These are phyloP conservation scores for Pseudogymnoascus destructans DNA, from an alignment of 2,329 filamentous ascomycete genomes.

Conservation along the genomic window DNA sequence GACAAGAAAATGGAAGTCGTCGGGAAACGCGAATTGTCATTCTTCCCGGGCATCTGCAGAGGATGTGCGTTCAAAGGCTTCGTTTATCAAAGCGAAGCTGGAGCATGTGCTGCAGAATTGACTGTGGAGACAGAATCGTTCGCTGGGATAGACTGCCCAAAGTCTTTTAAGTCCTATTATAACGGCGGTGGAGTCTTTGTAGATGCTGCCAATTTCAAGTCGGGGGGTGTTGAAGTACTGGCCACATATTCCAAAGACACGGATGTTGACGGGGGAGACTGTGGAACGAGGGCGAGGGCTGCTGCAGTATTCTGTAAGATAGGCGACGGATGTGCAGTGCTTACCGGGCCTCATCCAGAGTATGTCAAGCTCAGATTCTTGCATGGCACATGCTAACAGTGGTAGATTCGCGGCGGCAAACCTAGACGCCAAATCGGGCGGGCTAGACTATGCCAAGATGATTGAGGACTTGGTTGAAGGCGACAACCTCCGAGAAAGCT, in stretches of 20 bases:
- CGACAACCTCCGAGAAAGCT: conserved; percentile 56
- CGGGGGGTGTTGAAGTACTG: conserved; percentile 62
- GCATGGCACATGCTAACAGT: conserved; percentile 14
- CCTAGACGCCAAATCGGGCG: conserved; percentile 51
- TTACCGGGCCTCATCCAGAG: conserved; percentile 91
- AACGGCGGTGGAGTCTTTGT: conserved; percentile 94
- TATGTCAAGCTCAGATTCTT: conserved; percentile 32
- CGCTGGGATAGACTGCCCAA: conserved; percentile 36
- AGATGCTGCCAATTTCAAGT: conserved; percentile 49
- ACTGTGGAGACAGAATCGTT: conserved; percentile 42
- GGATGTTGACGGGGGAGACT: conserved; percentile 63
- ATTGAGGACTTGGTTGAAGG: conserved; percentile 54
- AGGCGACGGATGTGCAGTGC: conserved; percentile 62
- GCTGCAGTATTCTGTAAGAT: conserved; percentile 78
- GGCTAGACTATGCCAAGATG: conserved; percentile 57
- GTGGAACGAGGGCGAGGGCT: conserved; percentile 58
- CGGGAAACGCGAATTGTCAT: conserved; percentile 70
- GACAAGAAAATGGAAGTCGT: conserved; percentile 71
- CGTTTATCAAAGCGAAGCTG: conserved; percentile 75
- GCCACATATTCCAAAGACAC: conserved; percentile 66
- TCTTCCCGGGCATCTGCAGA: conserved; percentile 77
- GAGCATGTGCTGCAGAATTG: conserved; percentile 60
- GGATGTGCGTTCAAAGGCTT: conserved; percentile 84
- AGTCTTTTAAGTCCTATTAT: conserved; percentile 66
- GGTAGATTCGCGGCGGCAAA: conserved; percentile 70